phyloP scores from a whole-genome alignment of 768 basidiomycete species.

The Boletus patriciae region DNA sequence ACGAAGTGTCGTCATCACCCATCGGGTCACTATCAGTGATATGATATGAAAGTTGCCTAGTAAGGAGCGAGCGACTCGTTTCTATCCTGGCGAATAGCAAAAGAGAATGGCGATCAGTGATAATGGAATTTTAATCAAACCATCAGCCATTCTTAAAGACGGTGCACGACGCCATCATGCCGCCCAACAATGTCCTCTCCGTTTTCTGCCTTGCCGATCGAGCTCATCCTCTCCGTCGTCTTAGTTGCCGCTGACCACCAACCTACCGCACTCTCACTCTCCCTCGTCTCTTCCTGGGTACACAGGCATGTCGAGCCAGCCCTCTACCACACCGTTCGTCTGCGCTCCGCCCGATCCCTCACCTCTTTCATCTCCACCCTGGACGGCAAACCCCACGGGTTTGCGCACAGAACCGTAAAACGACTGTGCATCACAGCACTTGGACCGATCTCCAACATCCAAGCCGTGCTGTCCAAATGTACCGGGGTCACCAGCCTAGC shows the following conservation, averaged over 20 bases:
- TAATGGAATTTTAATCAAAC: not conserved
- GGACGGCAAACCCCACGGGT: not conserved
- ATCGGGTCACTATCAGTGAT: not conserved
- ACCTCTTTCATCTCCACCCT: not conserved
- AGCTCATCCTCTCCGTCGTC: slow-evolving; percentile 36
- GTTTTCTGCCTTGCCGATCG: slow-evolving; percentile 29
- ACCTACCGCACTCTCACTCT: not conserved
- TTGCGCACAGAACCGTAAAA: not conserved
- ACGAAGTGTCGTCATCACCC: not conserved
- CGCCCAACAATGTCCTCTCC: slow-evolving; percentile 5
- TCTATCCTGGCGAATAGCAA: not conserved
- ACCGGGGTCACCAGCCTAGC: not conserved
- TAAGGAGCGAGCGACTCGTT: not conserved
- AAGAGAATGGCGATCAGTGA: not conserved
- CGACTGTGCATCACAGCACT: slow-evolving; percentile 1
- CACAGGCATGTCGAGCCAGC: not conserved
- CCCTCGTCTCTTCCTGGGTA: slow-evolving; percentile 2
- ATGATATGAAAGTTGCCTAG: too few relatives aligned
- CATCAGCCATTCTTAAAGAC: not conserved
- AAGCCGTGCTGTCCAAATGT: not conserved
- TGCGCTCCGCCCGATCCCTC: not conserved
- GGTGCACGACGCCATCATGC: not conserved
- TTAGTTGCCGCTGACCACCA: slow-evolving; percentile 33
- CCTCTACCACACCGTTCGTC: slow-evolving; percentile 3
- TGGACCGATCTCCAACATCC: not conserved